Conservation (phyloP, 768 basidiomycete genomes). For the Chalciporus pseudorubinellus region DNA sequence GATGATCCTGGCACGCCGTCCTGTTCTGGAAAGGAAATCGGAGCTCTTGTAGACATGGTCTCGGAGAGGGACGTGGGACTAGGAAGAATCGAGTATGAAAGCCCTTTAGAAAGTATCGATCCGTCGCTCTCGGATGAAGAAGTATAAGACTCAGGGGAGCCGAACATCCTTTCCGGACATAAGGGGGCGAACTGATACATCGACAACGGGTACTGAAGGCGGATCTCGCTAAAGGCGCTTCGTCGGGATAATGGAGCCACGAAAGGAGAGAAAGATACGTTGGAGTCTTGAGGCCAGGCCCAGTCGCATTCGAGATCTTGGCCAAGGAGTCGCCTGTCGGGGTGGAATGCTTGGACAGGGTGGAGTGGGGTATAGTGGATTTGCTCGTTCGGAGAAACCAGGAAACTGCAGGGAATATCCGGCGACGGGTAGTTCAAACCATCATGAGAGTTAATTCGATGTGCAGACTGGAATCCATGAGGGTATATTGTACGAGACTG, state of each 20-base stretch:
- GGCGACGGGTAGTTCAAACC: constrained; percentile 1
- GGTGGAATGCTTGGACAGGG: constrained; percentile 23
- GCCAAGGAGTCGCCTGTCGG: constrained; percentile 12
- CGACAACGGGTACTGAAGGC: constrained; percentile 6
- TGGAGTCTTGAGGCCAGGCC: constrained; percentile 19
- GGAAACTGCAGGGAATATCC: constrained; percentile 7
- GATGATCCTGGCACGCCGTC: constrained; percentile 4
- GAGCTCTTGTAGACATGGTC: constrained; percentile 3
- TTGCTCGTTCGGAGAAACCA: constrained; percentile 30
- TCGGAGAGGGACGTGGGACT: constrained; percentile 3
- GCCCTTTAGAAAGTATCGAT: constrained; percentile 8
- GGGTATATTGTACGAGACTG: constrained; percentile 10
- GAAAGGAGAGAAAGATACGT: constrained; percentile 4
- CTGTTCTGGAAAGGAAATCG: not conserved
- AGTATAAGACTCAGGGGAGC: constrained; percentile 3
- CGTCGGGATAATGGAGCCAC: constrained; percentile 3
- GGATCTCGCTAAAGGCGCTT: constrained; percentile 7
- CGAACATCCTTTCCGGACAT: constrained; percentile 5
- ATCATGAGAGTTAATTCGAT: constrained; percentile 16
- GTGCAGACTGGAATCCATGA: constrained; percentile 16
- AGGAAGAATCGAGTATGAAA: constrained; percentile 3
- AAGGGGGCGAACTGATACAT: constrained; percentile 5
- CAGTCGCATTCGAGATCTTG: constrained; percentile 7
- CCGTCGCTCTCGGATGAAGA: constrained; percentile 12
- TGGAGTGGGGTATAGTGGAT: constrained; percentile 24